Evolutionary conservation across 345 rosid genomes (phyloP).

Genomic region (Eucalyptus albens): DNA sequence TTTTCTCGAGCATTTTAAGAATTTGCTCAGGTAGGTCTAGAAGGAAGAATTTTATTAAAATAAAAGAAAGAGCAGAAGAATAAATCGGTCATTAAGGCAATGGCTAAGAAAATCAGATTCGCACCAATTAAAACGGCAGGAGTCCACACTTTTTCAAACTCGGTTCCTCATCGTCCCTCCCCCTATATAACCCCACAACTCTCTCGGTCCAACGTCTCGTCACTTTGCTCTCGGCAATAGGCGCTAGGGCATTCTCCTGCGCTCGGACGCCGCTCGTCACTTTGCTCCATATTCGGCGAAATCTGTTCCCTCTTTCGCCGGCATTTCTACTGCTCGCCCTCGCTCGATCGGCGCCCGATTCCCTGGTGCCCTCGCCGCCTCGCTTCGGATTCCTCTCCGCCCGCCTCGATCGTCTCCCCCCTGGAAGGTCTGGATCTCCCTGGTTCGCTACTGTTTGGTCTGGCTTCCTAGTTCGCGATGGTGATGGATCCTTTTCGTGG

Average conservation of each 20-base stretch:
- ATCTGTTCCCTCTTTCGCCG: background rate
- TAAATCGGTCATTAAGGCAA: background rate
- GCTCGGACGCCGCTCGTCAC: background rate
- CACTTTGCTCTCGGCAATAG: background rate
- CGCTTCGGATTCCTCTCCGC: background rate
- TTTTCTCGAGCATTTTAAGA: no score
- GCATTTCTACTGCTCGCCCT: background rate
- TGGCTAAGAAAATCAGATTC: background rate
- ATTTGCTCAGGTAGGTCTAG: rapidly evolving
- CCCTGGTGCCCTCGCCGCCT: background rate
- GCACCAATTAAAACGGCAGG: background rate
- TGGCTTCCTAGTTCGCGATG: background rate
- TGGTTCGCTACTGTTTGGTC: background rate
- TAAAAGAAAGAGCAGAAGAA: background rate
- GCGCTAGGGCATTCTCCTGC: background rate
- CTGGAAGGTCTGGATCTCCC: background rate
- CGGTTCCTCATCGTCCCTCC: background rate
- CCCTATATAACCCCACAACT: background rate
- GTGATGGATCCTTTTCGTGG: background rate
- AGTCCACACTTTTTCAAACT: background rate
- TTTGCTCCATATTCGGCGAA: background rate
- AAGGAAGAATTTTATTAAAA: rapidly evolving
- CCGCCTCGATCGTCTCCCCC: background rate
- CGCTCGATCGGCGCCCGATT: background rate
- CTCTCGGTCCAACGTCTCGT: background rate